phyloP scores from a whole-genome alignment of 108 stramenopile species.

The Phaeodactylum tricornutum region DNA sequence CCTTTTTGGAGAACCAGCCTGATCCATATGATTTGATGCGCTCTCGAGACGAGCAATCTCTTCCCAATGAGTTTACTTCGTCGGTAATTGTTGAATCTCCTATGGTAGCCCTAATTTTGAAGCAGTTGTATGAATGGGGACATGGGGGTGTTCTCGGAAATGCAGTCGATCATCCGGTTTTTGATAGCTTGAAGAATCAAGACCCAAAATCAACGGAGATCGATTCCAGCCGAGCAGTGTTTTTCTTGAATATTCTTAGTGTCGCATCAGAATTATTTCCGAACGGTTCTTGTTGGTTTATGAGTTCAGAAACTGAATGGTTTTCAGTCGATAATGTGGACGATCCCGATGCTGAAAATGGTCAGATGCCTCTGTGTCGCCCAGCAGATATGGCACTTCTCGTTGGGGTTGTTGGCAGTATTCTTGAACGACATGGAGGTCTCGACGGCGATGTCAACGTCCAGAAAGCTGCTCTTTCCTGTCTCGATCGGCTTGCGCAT shows the following conservation, averaged over 20 bases:
- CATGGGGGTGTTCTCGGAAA: no score
- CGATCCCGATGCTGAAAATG: conserved; percentile 8
- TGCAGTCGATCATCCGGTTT: not conserved
- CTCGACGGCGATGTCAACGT: conserved; percentile 29
- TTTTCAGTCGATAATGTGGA: conserved; percentile 16
- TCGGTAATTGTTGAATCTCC: not conserved
- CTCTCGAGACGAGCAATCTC: not conserved
- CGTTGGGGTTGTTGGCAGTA: conserved; percentile 34
- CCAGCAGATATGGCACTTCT: conserved; percentile 43
- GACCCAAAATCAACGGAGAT: not conserved
- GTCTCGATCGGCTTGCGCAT: conserved; percentile 48
- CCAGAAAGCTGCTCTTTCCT: conserved; percentile 52
- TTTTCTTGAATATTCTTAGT: conserved; percentile 36
- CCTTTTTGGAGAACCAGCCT: conserved; percentile 5
- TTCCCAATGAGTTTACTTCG: not conserved
- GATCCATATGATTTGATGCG: not conserved
- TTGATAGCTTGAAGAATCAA: no score
- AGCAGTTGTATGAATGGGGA: no score
- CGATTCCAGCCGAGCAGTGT: not conserved
- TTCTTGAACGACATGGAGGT: conserved; percentile 51
- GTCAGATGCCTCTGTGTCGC: conserved; percentile 34
- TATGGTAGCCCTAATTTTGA: not conserved
- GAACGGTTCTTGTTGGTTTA: conserved; percentile 65
- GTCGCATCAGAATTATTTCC: conserved; percentile 68
- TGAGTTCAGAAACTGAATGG: conserved; percentile 25